Conservation (phyloP, 2,329 filamentous ascomycete genomes). For the Xylaria sp. region DNA sequence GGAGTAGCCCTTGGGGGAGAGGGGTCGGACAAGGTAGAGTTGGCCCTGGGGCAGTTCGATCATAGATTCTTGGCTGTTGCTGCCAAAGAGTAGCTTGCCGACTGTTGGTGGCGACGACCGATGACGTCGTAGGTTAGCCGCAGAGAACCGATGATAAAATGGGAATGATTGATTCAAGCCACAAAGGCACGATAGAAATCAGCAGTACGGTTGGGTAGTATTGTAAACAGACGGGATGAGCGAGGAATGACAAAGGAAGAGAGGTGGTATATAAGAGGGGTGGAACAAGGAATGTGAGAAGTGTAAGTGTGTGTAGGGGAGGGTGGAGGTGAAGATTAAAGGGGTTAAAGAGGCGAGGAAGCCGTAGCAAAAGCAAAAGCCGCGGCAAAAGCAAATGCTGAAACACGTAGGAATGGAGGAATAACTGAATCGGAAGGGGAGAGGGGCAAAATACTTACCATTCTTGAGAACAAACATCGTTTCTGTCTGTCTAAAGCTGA, state of each 20-base stretch:
- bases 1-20: constrained; percentile 96
- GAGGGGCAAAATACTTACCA: constrained; percentile 48
- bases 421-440: not conserved
- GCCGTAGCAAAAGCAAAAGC: not conserved
- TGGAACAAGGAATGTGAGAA: not conserved
- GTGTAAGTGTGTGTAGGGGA: not conserved
- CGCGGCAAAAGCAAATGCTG: not conserved
- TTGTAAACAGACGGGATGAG: not conserved
- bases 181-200: too few species aligned
- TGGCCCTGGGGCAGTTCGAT: constrained; percentile 96
- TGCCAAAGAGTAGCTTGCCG: constrained; percentile 92
- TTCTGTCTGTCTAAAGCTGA: constrained; percentile 22
- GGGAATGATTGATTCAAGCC: too few species aligned
- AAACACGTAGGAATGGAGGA: not conserved
- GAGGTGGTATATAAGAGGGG: not conserved
- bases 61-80: constrained; percentile 86
- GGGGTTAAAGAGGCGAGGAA: not conserved
- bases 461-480: constrained; percentile 58
- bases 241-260: not conserved
- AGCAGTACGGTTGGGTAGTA: not conserved
- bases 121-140: constrained; percentile 13
- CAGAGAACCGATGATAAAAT: not conserved
- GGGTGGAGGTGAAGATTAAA: too few species aligned
- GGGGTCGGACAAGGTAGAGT: constrained; percentile 94
- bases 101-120: constrained; percentile 63